Evolutionary conservation across 257 asterid genomes (phyloP).

Genomic region (Fraxinus anomala): DNA sequence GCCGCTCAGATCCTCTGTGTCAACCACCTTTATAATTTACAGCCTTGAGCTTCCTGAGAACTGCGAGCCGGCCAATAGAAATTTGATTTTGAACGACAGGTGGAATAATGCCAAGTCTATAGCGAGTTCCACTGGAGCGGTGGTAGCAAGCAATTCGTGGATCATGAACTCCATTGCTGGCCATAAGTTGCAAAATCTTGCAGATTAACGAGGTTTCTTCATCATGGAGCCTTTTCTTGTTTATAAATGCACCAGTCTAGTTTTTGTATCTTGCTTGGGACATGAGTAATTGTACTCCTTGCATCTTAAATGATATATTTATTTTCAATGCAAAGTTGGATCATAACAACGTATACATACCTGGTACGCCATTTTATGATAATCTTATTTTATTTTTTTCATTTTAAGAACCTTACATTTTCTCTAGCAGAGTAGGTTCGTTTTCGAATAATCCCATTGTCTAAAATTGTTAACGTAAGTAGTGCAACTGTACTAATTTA

Average conservation of each 20-base stretch:
- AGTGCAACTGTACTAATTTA: background rate
- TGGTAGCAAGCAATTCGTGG: constrained; percentile 76
- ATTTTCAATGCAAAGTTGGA: no score
- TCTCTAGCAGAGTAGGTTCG: no score
- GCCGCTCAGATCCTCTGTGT: constrained; percentile 26
- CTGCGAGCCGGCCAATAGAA: constrained; percentile 36
- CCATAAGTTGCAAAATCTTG: constrained; percentile 45
- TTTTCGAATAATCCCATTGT: no score
- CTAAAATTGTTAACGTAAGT: no score
- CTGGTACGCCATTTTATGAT: no score
- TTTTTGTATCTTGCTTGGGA: background rate
- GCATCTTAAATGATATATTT: no score
- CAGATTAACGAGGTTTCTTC: constrained; percentile 24
- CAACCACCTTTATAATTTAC: constrained; percentile 52
- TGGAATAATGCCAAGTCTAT: constrained; percentile 56
- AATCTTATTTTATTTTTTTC: no score
- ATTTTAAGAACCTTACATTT: no score
- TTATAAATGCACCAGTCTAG: background rate
- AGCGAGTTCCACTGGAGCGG: constrained; percentile 60
- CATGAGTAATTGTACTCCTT: background rate
- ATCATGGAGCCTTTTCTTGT: background rate
- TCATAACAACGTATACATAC: no score
- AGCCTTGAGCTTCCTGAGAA: constrained; percentile 58
- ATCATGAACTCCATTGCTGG: constrained; percentile 80
- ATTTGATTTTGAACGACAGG: constrained; percentile 38